These are phyloP conservation scores for Aspergillus sp. DNA, from an alignment of 2,329 filamentous ascomycete genomes.

Conservation along the genomic window DNA sequence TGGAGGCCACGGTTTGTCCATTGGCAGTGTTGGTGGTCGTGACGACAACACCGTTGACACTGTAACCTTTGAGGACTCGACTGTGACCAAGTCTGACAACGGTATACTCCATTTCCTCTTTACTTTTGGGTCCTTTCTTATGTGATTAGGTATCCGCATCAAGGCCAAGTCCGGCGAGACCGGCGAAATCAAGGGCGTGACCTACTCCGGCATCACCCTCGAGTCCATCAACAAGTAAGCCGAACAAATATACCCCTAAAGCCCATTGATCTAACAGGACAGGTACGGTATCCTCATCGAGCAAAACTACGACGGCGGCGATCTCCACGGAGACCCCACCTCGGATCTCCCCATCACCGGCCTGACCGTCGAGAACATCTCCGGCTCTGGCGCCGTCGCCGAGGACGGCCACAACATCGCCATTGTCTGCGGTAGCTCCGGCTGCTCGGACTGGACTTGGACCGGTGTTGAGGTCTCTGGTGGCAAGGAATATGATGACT, in stretches of 20 bases:
- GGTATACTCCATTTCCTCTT: slow-evolving; percentile 19
- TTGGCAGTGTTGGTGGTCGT: slow-evolving; percentile 60
- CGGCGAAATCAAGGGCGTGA: slow-evolving; percentile 54
- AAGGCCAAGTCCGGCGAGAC: slow-evolving; percentile 56
- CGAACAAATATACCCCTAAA: background rate
- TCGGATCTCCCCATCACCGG: slow-evolving; percentile 43
- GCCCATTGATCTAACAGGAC: background rate
- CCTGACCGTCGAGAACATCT: slow-evolving; percentile 37
- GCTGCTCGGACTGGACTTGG: slow-evolving; percentile 58
- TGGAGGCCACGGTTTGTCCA: slow-evolving; percentile 54
- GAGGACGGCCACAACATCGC: slow-evolving; percentile 22
- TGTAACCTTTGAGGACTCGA: slow-evolving; percentile 52
- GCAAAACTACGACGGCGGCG: slow-evolving; percentile 58
- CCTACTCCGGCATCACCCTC: slow-evolving; percentile 49
- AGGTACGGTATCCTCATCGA: slow-evolving; percentile 56
- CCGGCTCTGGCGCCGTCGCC: slow-evolving; percentile 34
- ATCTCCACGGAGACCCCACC: slow-evolving; percentile 39
- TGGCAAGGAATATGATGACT: slow-evolving; percentile 42
- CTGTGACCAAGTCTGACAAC: slow-evolving; percentile 54
- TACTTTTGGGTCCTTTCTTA: background rate
- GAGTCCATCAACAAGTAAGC: slow-evolving; percentile 28
- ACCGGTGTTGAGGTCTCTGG: slow-evolving; percentile 51
- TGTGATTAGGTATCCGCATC: slow-evolving; percentile 47
- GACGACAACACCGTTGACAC: slow-evolving; percentile 55
- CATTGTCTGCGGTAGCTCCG: slow-evolving; percentile 57